These are phyloP conservation scores for Amylocystis lapponica DNA, from an alignment of 768 basidiomycete species.

Conservation along the genomic window DNA sequence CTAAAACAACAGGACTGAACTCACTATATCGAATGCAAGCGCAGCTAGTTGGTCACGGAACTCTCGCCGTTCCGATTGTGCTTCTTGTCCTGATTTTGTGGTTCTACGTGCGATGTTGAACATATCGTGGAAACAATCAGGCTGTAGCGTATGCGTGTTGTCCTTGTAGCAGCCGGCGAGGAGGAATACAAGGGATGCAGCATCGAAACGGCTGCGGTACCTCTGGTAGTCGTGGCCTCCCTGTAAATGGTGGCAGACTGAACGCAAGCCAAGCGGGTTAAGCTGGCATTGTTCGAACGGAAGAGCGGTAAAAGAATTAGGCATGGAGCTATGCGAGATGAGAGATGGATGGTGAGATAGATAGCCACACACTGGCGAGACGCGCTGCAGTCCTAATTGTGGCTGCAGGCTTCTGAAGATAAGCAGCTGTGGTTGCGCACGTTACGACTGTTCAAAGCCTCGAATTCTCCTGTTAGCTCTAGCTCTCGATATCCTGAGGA, in stretches of 20 bases:
- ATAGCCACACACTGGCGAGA: no score
- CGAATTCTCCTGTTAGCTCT: no score
- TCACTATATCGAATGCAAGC: background rate
- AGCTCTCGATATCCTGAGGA: no score
- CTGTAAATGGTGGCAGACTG: background rate
- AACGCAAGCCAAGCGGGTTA: background rate
- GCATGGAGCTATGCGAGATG: background rate
- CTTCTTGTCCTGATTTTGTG: background rate
- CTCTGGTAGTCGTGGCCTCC: background rate
- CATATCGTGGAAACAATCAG: background rate
- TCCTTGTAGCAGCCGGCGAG: conserved; percentile 1
- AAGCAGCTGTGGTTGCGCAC: no score
- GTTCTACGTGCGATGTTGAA: background rate
- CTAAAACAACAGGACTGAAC: background rate
- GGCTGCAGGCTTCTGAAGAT: no score
- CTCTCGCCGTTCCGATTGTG: background rate
- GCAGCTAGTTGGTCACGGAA: background rate
- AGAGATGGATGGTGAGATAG: background rate
- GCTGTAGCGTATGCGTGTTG: background rate
- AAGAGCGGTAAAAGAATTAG: background rate
- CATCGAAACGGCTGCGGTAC: background rate
- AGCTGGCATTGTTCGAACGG: background rate
- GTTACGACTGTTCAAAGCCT: no score
- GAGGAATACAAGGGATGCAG: background rate
- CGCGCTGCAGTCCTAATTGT: no score